Evolutionary conservation across 2,329 filamentous ascomycete species (phyloP), one percentile per base, ranked within the genome.

Genomic region (Orbilia quercus): DNA sequence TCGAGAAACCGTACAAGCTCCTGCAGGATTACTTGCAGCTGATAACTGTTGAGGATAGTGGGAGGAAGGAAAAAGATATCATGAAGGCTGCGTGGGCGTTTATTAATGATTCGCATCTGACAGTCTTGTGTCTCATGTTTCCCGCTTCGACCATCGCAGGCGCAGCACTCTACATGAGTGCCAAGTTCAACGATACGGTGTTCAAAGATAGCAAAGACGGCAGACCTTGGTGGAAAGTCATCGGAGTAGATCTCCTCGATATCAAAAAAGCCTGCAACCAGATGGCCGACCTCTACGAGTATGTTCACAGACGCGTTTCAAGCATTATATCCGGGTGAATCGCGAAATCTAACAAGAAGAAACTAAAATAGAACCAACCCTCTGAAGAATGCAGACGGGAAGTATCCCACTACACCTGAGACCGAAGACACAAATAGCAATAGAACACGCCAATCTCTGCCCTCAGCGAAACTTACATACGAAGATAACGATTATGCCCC

Each of bases 31-130:
- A 93, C 79, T 54, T 73, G 22, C 60, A 66, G 42, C 28, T 60
- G 16, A 65, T 73, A 16, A 54, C 62, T 3, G 54, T 73, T 7
- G 69, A 86, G 96, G 60, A 88, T 87, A 79, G 86, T 95, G 74
- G 85, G 86, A 51, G 88, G 91, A 70, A 89, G 94, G 78, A 91
- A 81, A 94, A 94, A 81, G 83, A 85, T 62, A 82, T 98, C 28
- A 87, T 94, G 63, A 93, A 96, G 81, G 88, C 91, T 0, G 90
- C 92, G 0, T 98, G 95, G 92, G 90, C 92, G 0, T 98, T 97
- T 78, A 88, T 96, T 75, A 97, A 96, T 79, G 95, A 99, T 81
- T 90, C 90, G 18, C 91, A 89, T 76, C 87, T 94, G 72, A 98
- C 94, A 0, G 87, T 89, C 42, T 84, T 98, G 53, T 96, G 93